Conservation (phyloP, 306 rosid genomes). For the Acacia crassicarpa region DNA sequence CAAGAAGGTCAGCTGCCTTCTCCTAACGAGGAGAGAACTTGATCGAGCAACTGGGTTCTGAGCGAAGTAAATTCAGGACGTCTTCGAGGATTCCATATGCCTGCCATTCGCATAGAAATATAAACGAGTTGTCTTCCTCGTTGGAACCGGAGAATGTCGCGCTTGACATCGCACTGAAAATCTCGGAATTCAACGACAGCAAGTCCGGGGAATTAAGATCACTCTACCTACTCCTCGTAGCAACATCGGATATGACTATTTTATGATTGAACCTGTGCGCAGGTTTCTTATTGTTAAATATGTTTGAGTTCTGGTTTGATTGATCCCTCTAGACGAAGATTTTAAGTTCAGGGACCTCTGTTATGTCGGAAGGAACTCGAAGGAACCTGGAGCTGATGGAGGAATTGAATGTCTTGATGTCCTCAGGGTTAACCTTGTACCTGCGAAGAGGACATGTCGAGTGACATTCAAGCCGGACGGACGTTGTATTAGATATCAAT, state of each 20-base stretch:
- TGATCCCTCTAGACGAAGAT: conserved; percentile 76
- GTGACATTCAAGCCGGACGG: conserved; percentile 75
- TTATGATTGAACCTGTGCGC: conserved; percentile 63
- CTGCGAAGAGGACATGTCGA: conserved; percentile 85
- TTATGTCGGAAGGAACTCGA: conserved; percentile 50
- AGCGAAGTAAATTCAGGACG: too few species aligned
- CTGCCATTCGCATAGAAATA: too few species aligned
- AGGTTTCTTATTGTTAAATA: conserved; percentile 12
- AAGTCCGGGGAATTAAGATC: conserved; percentile 76
- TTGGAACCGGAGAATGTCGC: conserved; percentile 47
- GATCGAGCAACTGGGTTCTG: too few species aligned
- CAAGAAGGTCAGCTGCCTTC: too few species aligned
- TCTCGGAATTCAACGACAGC: conserved; percentile 66
- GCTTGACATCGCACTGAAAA: conserved; percentile 56
- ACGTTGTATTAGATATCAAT: too few species aligned
- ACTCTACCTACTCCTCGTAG: conserved; percentile 83
- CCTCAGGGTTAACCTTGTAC: conserved; percentile 39
- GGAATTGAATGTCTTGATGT: conserved; percentile 34
- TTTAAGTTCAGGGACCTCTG: conserved; percentile 66
- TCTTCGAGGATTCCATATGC: too few species aligned
- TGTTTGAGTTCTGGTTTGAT: conserved; percentile 42
- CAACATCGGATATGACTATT: conserved; percentile 61
- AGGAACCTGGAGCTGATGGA: conserved; percentile 68
- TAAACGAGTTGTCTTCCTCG: conserved; percentile 32
- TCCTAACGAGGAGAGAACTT: too few species aligned